These are phyloP conservation scores for Diaporthe citri DNA, from an alignment of 2,329 filamentous ascomycete species.

Conservation along the genomic window DNA sequence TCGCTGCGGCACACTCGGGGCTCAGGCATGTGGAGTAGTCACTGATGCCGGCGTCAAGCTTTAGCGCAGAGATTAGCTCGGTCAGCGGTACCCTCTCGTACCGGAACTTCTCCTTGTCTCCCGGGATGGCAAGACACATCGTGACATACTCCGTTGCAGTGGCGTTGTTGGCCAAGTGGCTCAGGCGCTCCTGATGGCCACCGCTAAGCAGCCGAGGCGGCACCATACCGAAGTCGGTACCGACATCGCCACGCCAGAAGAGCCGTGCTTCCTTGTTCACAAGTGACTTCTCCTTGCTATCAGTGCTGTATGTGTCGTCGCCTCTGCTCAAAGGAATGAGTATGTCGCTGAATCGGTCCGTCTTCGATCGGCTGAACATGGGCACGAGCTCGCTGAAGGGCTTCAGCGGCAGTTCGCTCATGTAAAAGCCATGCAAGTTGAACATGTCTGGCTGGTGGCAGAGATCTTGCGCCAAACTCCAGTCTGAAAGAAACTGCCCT, in stretches of 20 bases:
- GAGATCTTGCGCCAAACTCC: slow-evolving; percentile 73
- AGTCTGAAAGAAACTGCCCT: slow-evolving; percentile 75
- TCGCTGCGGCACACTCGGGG: slow-evolving; percentile 61
- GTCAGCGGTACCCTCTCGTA: slow-evolving; percentile 68
- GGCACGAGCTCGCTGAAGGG: slow-evolving; percentile 76
- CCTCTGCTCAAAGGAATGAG: slow-evolving; percentile 72
- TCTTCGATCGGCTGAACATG: slow-evolving; percentile 81
- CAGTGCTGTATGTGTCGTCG: slow-evolving; percentile 53
- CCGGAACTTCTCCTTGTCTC: slow-evolving; percentile 57
- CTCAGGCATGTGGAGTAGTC: slow-evolving; percentile 69
- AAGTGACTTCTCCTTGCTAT: slow-evolving; percentile 66
- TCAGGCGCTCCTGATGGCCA: slow-evolving; percentile 77
- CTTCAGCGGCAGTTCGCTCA: slow-evolving; percentile 72
- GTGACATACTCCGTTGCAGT: slow-evolving; percentile 62
- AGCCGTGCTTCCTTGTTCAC: slow-evolving; percentile 72
- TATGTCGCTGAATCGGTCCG: slow-evolving; percentile 80
- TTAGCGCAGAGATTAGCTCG: slow-evolving; percentile 66
- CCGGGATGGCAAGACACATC: slow-evolving; percentile 66
- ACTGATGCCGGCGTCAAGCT: slow-evolving; percentile 71
- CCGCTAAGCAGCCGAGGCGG: slow-evolving; percentile 70
- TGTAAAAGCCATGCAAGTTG: slow-evolving; percentile 79
- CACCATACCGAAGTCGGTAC: slow-evolving; percentile 60
- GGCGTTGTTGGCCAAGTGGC: slow-evolving; percentile 76
- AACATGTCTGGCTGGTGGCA: slow-evolving; percentile 84
- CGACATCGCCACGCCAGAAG: slow-evolving; percentile 81